Evolutionary conservation across 495 filamentous ascomycete genomes (phyloP).

Genomic region (Aspergillus cavernicola): DNA sequence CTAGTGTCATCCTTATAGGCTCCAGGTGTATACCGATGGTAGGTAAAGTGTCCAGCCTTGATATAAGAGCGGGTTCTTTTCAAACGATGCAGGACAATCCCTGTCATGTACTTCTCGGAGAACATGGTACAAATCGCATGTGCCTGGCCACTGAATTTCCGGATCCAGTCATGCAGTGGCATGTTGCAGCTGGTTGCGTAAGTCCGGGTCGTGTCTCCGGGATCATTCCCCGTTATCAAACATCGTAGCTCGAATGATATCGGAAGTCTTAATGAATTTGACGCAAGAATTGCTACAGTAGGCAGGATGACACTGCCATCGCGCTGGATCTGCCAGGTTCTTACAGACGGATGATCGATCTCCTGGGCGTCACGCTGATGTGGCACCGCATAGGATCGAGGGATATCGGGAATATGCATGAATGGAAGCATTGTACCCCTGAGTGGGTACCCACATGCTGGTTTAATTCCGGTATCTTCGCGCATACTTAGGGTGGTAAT

Average conservation of each 20-base stretch:
- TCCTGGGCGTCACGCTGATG: neutral
- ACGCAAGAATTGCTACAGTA: neutral
- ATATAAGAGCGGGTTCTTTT: neutral
- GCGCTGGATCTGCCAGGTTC: neutral
- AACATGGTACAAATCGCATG: neutral
- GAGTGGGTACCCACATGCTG: neutral
- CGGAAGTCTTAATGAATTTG: neutral
- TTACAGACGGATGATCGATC: neutral
- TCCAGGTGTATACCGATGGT: neutral
- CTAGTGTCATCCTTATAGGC: too few relatives aligned
- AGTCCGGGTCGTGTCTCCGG: neutral
- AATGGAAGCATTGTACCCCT: neutral
- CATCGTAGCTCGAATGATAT: neutral
- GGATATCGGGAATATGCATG: neutral
- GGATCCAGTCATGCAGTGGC: neutral
- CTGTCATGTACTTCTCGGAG: neutral
- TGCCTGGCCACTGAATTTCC: neutral
- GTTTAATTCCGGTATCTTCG: neutral
- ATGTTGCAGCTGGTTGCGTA: neutral
- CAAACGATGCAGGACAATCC: neutral
- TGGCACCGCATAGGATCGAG: too few relatives aligned
- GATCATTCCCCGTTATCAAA: neutral
- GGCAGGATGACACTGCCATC: neutral
- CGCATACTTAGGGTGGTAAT: neutral
- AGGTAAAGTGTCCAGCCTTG: neutral